Percentiles rank a stretch among this genome's conserved stretches.
phyloP scores from a whole-genome alignment of 371 early-diverging fungal genomes.

The Funneliformis caledonium region DNA sequence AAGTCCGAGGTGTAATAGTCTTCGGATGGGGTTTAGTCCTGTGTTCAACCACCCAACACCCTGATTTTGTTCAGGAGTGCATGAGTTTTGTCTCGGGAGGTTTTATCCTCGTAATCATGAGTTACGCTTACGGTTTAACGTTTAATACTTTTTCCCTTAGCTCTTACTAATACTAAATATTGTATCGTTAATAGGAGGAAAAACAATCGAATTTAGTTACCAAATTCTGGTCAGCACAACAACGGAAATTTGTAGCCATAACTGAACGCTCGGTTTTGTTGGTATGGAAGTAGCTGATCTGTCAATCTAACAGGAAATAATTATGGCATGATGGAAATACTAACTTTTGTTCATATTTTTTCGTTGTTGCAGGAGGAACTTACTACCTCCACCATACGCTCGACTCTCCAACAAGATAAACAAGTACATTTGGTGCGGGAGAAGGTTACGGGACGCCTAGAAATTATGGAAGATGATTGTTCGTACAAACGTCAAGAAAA shows the following conservation, averaged over 20 bases:
- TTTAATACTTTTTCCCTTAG: too few species aligned
- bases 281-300: slow-evolving; percentile 28
- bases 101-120: background rate
- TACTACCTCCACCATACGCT: slow-evolving; percentile 28
- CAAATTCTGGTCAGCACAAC: slow-evolving; percentile 38
- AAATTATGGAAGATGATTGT: slow-evolving; percentile 18
- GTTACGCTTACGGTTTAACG: too few species aligned
- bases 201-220: slow-evolving; percentile 29
- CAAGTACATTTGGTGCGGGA: slow-evolving; percentile 23
- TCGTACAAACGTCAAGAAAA: slow-evolving; percentile 9
- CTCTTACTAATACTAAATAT: background rate
- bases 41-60: too few species aligned
- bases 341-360: too few species aligned
- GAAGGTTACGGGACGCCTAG: slow-evolving; percentile 25
- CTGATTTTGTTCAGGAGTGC: slow-evolving; percentile 36
- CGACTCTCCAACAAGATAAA: slow-evolving; percentile 35
- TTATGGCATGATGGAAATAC: slow-evolving; percentile 14
- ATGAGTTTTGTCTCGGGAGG: slow-evolving; percentile 38
- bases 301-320: slow-evolving; percentile 37
- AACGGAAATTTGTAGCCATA: slow-evolving; percentile 26
- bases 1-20: too few species aligned
- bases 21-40: too few species aligned
- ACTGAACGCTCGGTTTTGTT: slow-evolving; percentile 36
- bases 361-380: slow-evolving; percentile 38
- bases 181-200: slow-evolving; percentile 37